Evolutionary conservation across 768 basidiomycete genomes (phyloP).

Genomic region (Xerocomellus chrysenteron): DNA sequence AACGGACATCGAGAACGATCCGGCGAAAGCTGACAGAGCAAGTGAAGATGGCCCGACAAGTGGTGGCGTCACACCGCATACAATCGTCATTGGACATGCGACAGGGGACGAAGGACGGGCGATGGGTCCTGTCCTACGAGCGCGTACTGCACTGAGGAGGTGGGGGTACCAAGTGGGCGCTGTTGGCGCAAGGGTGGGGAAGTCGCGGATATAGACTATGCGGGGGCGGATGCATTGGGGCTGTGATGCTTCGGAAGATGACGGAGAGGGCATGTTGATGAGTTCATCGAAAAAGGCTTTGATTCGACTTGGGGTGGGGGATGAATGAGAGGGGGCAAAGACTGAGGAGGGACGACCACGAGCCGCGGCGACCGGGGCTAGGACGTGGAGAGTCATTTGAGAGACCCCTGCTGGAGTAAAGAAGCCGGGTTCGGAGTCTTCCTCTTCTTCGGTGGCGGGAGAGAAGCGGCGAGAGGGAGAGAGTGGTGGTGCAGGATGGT

Average conservation of each 20-base stretch:
- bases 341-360: constrained; percentile 35
- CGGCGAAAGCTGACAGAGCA: constrained; percentile 7
- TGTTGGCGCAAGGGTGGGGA: constrained; percentile 68
- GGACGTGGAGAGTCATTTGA: constrained; percentile 48
- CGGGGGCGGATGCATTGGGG: constrained; percentile 49
- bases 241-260: constrained; percentile 27
- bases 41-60: constrained; percentile 49
- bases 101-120: constrained; percentile 60
- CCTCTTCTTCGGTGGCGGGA: constrained; percentile 39
- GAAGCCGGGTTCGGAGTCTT: constrained; percentile 50
- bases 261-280: constrained; percentile 55
- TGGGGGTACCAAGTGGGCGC: constrained; percentile 80
- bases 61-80: constrained; percentile 85
- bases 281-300: constrained; percentile 77
- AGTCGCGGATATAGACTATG: constrained; percentile 83
- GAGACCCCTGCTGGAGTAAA: constrained; percentile 35
- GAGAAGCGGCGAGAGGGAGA: constrained; percentile 28
- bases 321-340: constrained; percentile 40
- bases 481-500: constrained; percentile 37
- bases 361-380: constrained; percentile 35
- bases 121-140: constrained; percentile 66
- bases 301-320: constrained; percentile 51
- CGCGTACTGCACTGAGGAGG: constrained; percentile 74
- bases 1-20: constrained; percentile 10
- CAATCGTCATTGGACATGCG: constrained; percentile 71